phyloP scores from a whole-genome alignment of 331 rosid species.

The Rosa hybrid region DNA sequence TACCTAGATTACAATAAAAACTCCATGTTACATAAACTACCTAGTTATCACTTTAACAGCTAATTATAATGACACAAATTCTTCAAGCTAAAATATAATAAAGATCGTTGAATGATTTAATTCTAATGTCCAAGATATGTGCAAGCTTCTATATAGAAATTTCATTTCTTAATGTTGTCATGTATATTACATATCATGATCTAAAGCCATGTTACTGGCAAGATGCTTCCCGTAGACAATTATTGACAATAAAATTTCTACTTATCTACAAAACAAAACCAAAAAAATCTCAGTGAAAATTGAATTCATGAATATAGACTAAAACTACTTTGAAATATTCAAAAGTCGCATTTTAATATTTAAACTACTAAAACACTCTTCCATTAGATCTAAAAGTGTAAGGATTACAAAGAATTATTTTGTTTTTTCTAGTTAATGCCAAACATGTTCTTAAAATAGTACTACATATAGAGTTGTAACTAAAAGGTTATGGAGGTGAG shows the following conservation, averaged over 20 bases:
- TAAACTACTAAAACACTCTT: too few species aligned
- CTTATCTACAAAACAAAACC: background rate
- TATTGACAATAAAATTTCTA: background rate
- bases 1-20: slow-evolving; percentile 34
- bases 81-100: background rate
- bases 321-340: background rate
- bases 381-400: too few species aligned
- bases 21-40: background rate
- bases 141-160: background rate
- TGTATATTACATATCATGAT: background rate
- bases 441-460: background rate
- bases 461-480: background rate
- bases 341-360: background rate
- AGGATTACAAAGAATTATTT: background rate
- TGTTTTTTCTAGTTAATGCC: background rate
- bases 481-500: background rate
- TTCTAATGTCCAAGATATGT: background rate
- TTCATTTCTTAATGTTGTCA: background rate
- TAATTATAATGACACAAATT: background rate
- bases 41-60: background rate
- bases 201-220: background rate
- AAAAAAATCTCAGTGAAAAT: background rate
- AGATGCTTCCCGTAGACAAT: background rate
- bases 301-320: background rate
- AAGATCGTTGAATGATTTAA: too few species aligned